These are phyloP conservation scores for Lachnellula cervina DNA, from an alignment of 2,329 filamentous ascomycete species.

Conservation along the genomic window DNA sequence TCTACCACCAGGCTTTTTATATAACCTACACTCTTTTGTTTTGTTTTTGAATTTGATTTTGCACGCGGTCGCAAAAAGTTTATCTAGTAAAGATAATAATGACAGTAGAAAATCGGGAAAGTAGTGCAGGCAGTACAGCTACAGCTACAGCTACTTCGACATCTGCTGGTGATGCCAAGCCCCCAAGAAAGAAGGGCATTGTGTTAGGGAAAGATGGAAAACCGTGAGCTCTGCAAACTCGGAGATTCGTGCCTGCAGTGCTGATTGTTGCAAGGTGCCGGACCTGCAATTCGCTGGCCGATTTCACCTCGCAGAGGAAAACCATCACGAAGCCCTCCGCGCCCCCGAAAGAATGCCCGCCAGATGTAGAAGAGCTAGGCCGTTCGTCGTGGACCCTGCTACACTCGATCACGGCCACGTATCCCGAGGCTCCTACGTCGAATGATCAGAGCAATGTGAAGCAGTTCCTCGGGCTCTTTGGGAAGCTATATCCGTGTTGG, in stretches of 20 bases:
- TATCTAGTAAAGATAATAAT: constrained; percentile 12
- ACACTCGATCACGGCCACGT: constrained; percentile 84
- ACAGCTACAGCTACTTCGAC: too few relatives aligned
- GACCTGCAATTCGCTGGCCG: constrained; percentile 58
- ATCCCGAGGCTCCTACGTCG: constrained; percentile 65
- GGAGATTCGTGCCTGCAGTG: background rate
- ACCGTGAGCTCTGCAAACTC: constrained; percentile 54
- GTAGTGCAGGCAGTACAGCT: constrained; percentile 5
- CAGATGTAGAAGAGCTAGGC: constrained; percentile 83
- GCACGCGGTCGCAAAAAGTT: too few relatives aligned
- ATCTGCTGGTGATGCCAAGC: too few relatives aligned
- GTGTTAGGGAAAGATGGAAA: constrained; percentile 78
- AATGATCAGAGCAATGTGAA: constrained; percentile 70
- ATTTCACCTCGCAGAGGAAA: constrained; percentile 57
- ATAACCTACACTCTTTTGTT: too few relatives aligned
- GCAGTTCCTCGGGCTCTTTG: constrained; percentile 75
- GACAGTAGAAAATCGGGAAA: constrained; percentile 29
- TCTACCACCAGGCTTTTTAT: background rate
- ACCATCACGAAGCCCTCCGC: constrained; percentile 34
- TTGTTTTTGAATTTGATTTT: too few relatives aligned
- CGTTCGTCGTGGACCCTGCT: constrained; percentile 90
- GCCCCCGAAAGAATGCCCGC: constrained; percentile 67
- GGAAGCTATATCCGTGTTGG: constrained; percentile 91
- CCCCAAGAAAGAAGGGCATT: constrained; percentile 57
- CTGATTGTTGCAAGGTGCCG: constrained; percentile 53